phyloP scores from a whole-genome alignment of 768 basidiomycete species.

The Russula foetens region DNA sequence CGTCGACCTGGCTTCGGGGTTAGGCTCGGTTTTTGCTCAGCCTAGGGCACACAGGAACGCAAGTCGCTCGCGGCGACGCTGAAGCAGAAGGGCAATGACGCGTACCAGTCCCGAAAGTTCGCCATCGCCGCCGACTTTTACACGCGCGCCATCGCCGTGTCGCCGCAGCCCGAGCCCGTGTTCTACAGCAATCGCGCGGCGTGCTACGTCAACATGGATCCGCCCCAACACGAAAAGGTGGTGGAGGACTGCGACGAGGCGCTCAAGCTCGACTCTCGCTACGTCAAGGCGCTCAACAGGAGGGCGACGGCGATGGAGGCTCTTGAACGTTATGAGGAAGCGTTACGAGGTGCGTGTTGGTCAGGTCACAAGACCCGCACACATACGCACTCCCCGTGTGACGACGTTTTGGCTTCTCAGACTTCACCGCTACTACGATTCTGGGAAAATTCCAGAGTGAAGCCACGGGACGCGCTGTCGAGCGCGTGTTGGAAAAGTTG shows the following conservation, averaged over 20 bases:
- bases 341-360: slow-evolving; percentile 58
- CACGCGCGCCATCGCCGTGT: slow-evolving; percentile 64
- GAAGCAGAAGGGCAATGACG: slow-evolving; percentile 64
- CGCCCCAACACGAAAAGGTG: slow-evolving; percentile 75
- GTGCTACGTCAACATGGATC: slow-evolving; percentile 89
- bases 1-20: too few species aligned
- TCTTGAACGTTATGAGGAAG: slow-evolving; percentile 63
- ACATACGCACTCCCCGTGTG: not conserved
- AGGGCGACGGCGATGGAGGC: slow-evolving; percentile 80
- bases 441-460: slow-evolving; percentile 89
- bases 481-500: slow-evolving; percentile 85
- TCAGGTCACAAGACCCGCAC: not conserved
- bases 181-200: slow-evolving; percentile 97
- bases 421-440: slow-evolving; percentile 95
- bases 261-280: slow-evolving; percentile 69
- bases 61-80: slow-evolving; percentile 50
- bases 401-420: slow-evolving; percentile 33
- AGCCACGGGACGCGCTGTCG: slow-evolving; percentile 68
- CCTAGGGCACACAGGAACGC: slow-evolving; percentile 45
- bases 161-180: slow-evolving; percentile 79
- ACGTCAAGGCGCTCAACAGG: slow-evolving; percentile 88
- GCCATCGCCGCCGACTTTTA: slow-evolving; percentile 54
- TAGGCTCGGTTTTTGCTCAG: not conserved
- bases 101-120: slow-evolving; percentile 59
- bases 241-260: slow-evolving; percentile 87